Evolutionary conservation across 768 basidiomycete genomes (phyloP), one percentile per base, ranked within the genome.

Genomic region (Boletus tylopilopsis): DNA sequence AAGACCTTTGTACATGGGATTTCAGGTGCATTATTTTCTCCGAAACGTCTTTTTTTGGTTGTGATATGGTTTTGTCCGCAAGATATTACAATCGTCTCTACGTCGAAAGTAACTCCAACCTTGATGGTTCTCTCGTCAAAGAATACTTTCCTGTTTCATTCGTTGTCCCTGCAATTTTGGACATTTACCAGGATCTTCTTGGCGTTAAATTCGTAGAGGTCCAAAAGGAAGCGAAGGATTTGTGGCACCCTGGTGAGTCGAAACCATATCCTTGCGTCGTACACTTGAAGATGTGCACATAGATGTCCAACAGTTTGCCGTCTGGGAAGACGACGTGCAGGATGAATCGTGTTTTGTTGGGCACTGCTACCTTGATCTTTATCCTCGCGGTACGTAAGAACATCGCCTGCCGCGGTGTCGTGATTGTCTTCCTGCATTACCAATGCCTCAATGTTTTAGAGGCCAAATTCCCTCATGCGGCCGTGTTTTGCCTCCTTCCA

Each of bases 81-180:
- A 73, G 59, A 47, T 64, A 66, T 40, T 66, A 63, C 42, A 48
- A 41, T 16, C 58, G 61, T 18, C 42, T 66, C 19, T 85, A 72
- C 60, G 72, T 84, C 47, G 85, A 91, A 64, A 71, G 76, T 58
- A 73, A 73, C 16, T 73, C 91, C 15, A 74, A 76, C 34, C 74
- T 90, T 29, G 88, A 92, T 58, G 84, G 87, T 53, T 77, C 78
- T 51, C 69, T 84, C 12, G 81, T 93, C 54, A 90, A 92, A 68
- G 85, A 92, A 64, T 90, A 92, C 66, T 92, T 94, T 77, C 89
- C 90, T 2, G 91, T 92, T 6, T 73, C 81, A 2, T 78, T 84
- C 15, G 84, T 93, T 34, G 84, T 93, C 11, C 85, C 88, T 6
- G 75, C 84, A 4, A 89, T 94, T 56, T 73, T 93, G 35, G 70